Evolutionary conservation across 805 yeast species (phyloP).

Genomic region (Wickerhamiella spandovensis): DNA sequence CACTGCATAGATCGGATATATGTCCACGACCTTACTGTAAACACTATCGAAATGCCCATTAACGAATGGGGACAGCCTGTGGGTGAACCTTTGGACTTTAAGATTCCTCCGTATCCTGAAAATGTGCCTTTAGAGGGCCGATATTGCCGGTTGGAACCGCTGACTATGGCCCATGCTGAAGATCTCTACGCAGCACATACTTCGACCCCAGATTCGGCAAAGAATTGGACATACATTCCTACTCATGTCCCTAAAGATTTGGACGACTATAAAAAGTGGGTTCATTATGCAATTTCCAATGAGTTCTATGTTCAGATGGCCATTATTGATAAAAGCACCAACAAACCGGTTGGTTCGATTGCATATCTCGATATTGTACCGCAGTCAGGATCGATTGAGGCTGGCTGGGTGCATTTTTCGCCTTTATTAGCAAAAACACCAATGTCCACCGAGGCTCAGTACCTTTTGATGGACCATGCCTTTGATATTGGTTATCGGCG

Average conservation of each 20-base stretch:
- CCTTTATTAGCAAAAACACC: slow-evolving; percentile 17
- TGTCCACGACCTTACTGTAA: no score
- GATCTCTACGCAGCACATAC: slow-evolving; percentile 7
- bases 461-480: slow-evolving; percentile 20
- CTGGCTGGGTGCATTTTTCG: slow-evolving; percentile 22
- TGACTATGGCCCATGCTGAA: slow-evolving; percentile 6
- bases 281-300: background rate
- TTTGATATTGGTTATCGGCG: slow-evolving; percentile 23
- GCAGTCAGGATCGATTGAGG: slow-evolving; percentile 20
- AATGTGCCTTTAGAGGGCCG: background rate
- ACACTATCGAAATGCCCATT: background rate
- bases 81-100: slow-evolving; percentile 19
- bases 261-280: slow-evolving; percentile 6
- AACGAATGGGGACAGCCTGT: slow-evolving; percentile 7
- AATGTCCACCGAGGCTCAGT: slow-evolving; percentile 24
- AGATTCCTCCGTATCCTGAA: slow-evolving; percentile 3
- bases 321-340: slow-evolving; percentile 16
- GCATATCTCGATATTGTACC: slow-evolving; percentile 20
- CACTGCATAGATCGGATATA: background rate
- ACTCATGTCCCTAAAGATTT: slow-evolving; percentile 8
- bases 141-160: slow-evolving; percentile 9
- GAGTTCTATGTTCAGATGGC: slow-evolving; percentile 14
- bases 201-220: slow-evolving; percentile 1
- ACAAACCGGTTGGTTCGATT: slow-evolving; percentile 20
- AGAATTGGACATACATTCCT: slow-evolving; percentile 15